phyloP scores from a whole-genome alignment of 495 filamentous ascomycete species.

The Trichoderma reesei region DNA sequence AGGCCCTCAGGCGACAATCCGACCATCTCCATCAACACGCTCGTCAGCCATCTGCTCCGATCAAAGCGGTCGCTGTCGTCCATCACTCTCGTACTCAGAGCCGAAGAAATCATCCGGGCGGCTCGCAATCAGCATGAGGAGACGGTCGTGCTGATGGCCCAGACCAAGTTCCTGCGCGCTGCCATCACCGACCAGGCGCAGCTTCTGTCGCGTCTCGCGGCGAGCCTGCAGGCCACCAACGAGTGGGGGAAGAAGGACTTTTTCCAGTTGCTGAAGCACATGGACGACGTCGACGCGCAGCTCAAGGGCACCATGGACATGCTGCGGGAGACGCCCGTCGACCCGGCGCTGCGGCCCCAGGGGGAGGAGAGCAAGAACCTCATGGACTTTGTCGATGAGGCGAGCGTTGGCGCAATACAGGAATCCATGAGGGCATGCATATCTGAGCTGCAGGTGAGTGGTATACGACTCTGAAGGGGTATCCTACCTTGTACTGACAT shows the following conservation, averaged over 20 bases:
- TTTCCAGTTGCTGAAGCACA: constrained; percentile 48
- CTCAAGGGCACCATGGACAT: constrained; percentile 62
- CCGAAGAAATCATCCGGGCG: constrained; percentile 73
- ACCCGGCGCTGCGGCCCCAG: constrained; percentile 59
- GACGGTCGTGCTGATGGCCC: constrained; percentile 64
- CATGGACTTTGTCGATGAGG: constrained; percentile 84
- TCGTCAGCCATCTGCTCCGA: constrained; percentile 72
- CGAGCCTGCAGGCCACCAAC: constrained; percentile 44
- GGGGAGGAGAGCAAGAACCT: constrained; percentile 60
- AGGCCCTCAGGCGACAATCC: constrained; percentile 11
- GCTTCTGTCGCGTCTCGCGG: constrained; percentile 56
- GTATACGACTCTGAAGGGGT: neutral
- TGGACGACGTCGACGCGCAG: constrained; percentile 65
- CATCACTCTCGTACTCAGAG: constrained; percentile 72
- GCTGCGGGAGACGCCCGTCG: constrained; percentile 62
- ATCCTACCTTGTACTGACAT: neutral
- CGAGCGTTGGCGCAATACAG: constrained; percentile 60
- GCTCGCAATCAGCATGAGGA: constrained; percentile 71
- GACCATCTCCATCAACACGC: constrained; percentile 52
- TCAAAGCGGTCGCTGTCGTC: constrained; percentile 89
- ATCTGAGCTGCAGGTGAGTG: constrained; percentile 35
- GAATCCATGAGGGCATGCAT: constrained; percentile 59
- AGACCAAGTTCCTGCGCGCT: constrained; percentile 63
- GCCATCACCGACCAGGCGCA: constrained; percentile 65
- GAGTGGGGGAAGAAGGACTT: constrained; percentile 40